Base-by-base conservation (phyloP, 2,329 filamentous ascomycete genomes). In the Neocatenulostroma microsporum region DNA sequence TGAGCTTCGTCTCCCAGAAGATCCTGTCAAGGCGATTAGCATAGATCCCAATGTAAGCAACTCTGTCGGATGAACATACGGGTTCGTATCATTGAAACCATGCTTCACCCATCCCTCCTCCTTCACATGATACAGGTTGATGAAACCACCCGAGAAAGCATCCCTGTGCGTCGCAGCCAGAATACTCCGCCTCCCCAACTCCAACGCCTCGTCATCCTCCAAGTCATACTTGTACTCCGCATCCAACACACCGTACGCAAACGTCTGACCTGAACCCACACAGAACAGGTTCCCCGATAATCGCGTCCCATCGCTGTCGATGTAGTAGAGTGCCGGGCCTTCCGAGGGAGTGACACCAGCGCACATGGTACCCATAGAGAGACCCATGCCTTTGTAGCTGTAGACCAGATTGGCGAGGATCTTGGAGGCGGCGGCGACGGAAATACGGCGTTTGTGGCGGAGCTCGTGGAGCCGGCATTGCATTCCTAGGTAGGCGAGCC, bases 301-400 rank as follows among this genome's bases (percentile, higher is more conserved):
- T 36, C 91, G 77, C 15, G 91, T 96, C 60, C 91, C 91, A 67
- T 98, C 91, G 47, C 82, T 88, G 70, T 98, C 91, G 66, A 98
- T 93, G 69, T 98, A 98, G 77, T 98, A 98, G 43, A 98, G 82
- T 26, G 91, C 91, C 18, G 91, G 91, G 9, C 91, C 91, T 72
- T 96, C 89, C 67, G 89, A 82, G 50, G 85, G 82, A 47, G 91
- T 91, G 50, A 98, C 91, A 57, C 91, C 91, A 23, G 91, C 89
- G 66, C 91, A 94, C 91, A 98, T 98, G 58, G 91, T 98, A 53
- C 91, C 91, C 91, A 98, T 98, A 62, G 85, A 94, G 56, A 98
- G 70, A 24, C 91, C 91, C 85, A 94, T 94, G 58, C 88, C 88
- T 72, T 98, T 98, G 79, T 98, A 98, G 54, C 80, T 81, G 74